phyloP scores from a whole-genome alignment of 1,284 basidiomycete species.

The Leucoagaricus sp. region DNA sequence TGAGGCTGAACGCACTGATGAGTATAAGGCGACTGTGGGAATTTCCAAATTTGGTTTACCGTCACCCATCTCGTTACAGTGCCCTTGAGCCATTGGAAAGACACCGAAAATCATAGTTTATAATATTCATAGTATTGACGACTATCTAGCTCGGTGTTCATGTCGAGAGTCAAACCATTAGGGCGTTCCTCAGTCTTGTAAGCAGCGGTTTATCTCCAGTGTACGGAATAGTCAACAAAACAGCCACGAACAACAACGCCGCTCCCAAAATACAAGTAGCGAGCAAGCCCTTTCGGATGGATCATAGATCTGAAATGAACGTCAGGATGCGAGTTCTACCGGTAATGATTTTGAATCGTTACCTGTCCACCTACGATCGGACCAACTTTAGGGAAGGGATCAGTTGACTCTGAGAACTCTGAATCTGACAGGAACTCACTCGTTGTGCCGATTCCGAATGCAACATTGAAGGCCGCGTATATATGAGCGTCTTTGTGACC shows the following conservation, averaged over 20 bases:
- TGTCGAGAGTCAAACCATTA: neutral
- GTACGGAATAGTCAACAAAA: slow-evolving; percentile 43
- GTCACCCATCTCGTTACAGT: too few relatives aligned
- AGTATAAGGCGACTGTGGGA: too few relatives aligned
- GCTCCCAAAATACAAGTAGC: slow-evolving; percentile 49
- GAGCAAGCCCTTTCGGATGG: slow-evolving; percentile 54
- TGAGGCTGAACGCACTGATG: too few relatives aligned
- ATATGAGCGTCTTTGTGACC: slow-evolving; percentile 56
- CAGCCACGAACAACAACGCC: slow-evolving; percentile 41
- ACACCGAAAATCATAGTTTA: too few relatives aligned
- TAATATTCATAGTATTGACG: too few relatives aligned
- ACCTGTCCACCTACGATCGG: slow-evolving; percentile 71
- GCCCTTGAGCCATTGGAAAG: too few relatives aligned
- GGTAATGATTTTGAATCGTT: slow-evolving; percentile 14
- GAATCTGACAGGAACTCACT: slow-evolving; percentile 33
- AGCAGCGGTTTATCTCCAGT: slow-evolving; percentile 51
- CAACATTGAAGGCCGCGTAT: slow-evolving; percentile 69
- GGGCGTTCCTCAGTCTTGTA: neutral
- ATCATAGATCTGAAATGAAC: slow-evolving; percentile 52
- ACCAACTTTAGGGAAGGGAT: slow-evolving; percentile 48
- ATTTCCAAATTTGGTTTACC: too few relatives aligned
- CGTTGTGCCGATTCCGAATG: slow-evolving; percentile 63
- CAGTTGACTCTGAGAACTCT: slow-evolving; percentile 2
- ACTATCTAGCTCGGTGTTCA: neutral
- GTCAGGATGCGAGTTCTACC: neutral